Evolutionary conservation across 768 basidiomycete genomes (phyloP), one percentile per base, ranked within the genome.

Genomic region (Kwoniella dejecticola): DNA sequence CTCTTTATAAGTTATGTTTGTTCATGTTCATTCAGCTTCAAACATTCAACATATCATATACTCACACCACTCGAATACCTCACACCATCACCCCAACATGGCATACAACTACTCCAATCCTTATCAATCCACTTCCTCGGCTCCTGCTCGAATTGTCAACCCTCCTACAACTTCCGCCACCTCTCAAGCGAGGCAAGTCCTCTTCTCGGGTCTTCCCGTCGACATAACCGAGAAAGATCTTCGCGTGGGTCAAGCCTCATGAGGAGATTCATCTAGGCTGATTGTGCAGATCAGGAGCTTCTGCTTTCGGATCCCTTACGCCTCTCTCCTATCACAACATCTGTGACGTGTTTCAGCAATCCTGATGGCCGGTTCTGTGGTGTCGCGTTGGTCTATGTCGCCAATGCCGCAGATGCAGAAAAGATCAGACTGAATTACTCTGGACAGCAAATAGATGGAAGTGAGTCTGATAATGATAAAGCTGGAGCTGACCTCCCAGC

Each of bases 131-230:
- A 24, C 56, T 15, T 52, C 54, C 17, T 30, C 53, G 8, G 40
- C 45, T 17, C 24, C 56, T 8, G 31, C 53, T 21, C 44, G 52
- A 1, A 11, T 30, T 29, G 21, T 50, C 48, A 50, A 50, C 48
- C 15, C 53, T 13, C 31, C 49, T 11, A n/a, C 62, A 1, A 44
- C 49, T 17, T 30, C 49, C n/a, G 42, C 30, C 53, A 55, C 31
- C 2, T 40, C 45, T 17, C 52, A 54, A 40, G 44, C 61, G 19
- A 38, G 62, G 30, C 68, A 70, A 40, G 57, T 73, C 21, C 55
- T 73, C 17, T 68, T 73, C 36, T 57, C 63, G 8, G 71, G 71
- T 13, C 47, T 73, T 7, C 71, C 71, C 5, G 36, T 60, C 6
- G 71, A 73, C 42, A 67, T 70, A 7, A 38, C 40, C 4, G 69